Percentiles rank a stretch among this genome's conserved stretches.
Conservation (phyloP, 495 filamentous ascomycete genomes). For the Neurospora intermedia region DNA sequence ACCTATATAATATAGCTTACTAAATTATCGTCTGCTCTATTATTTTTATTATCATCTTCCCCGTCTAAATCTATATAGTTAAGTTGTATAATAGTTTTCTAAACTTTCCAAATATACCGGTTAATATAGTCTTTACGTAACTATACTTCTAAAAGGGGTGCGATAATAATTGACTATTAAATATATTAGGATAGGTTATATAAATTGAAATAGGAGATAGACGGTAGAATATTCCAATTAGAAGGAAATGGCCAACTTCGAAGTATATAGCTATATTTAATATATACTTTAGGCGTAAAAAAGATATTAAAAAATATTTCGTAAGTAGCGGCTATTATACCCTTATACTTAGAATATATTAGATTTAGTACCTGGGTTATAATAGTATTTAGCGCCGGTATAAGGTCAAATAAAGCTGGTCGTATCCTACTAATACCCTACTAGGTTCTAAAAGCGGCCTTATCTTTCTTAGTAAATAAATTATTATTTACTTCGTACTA, state of each 20-base stretch:
- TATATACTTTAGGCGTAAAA: neutral
- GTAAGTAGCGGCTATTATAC: neutral
- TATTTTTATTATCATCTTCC: too few relatives aligned
- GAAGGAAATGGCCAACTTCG: neutral
- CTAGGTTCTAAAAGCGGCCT: neutral
- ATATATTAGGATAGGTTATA: neutral
- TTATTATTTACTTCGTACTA: neutral
- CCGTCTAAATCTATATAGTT: too few relatives aligned
- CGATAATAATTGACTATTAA: neutral
- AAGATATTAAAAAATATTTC: neutral
- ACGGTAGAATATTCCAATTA: neutral
- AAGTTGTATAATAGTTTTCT: neutral
- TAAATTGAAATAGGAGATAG: too few relatives aligned
- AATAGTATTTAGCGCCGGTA: neutral
- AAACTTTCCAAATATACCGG: neutral
- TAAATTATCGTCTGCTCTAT: too few relatives aligned
- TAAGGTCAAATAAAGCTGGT: neutral
- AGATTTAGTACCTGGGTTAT: neutral
- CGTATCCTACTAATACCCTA: neutral
- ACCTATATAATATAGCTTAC: too few relatives aligned
- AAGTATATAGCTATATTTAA: neutral
- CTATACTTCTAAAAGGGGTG: neutral
- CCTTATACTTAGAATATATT: neutral
- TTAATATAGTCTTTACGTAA: neutral
- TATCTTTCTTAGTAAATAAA: neutral